phyloP scores from a whole-genome alignment of 2,329 filamentous ascomycete genomes.

The Microcyclosporella mali region DNA sequence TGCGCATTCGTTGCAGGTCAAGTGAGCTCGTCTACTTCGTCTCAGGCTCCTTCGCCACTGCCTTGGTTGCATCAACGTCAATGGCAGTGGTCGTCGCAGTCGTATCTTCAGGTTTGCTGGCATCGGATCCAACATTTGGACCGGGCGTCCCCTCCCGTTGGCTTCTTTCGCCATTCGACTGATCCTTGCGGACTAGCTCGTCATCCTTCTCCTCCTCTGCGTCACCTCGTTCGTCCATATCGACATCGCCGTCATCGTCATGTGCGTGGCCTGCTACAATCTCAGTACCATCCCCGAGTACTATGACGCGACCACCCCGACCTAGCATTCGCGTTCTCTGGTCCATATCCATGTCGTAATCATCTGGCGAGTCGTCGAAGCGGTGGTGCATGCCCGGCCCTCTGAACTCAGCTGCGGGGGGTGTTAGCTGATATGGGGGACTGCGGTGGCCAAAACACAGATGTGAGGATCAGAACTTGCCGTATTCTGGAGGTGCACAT shows the following conservation, averaged over 20 bases:
- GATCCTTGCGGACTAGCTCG: conserved; percentile 70
- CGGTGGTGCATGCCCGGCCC: conserved; percentile 46
- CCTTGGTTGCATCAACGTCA: conserved; percentile 14
- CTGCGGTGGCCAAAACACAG: not conserved
- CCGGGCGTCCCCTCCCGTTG: conserved; percentile 49
- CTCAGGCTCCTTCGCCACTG: conserved; percentile 2
- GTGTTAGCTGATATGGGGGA: conserved; percentile 19
- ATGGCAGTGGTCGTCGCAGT: conserved; percentile 20
- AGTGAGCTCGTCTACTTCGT: conserved; percentile 11
- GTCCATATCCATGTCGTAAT: conserved; percentile 70
- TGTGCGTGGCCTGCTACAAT: conserved; percentile 68
- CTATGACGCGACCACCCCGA: conserved; percentile 76
- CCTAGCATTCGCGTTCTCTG: conserved; percentile 61
- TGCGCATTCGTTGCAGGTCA: conserved; percentile 4
- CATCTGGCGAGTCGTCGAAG: conserved; percentile 46
- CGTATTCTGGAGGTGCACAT: conserved; percentile 98
- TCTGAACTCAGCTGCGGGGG: conserved; percentile 44
- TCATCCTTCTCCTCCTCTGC: conserved; percentile 65
- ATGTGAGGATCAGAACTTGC: conserved; percentile 59
- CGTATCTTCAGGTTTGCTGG: conserved; percentile 23
- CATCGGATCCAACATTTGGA: conserved; percentile 26
- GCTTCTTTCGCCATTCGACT: conserved; percentile 32
- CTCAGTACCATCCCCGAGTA: conserved; percentile 92
- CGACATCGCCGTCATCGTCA: conserved; percentile 54
- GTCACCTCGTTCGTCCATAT: conserved; percentile 76